A percentile compares a stretch with the other conserved stretches of the same genome.
Evolutionary conservation across 2,329 filamentous ascomycete species (phyloP).

Genomic region (Lasiodiplodia gonubiensis): DNA sequence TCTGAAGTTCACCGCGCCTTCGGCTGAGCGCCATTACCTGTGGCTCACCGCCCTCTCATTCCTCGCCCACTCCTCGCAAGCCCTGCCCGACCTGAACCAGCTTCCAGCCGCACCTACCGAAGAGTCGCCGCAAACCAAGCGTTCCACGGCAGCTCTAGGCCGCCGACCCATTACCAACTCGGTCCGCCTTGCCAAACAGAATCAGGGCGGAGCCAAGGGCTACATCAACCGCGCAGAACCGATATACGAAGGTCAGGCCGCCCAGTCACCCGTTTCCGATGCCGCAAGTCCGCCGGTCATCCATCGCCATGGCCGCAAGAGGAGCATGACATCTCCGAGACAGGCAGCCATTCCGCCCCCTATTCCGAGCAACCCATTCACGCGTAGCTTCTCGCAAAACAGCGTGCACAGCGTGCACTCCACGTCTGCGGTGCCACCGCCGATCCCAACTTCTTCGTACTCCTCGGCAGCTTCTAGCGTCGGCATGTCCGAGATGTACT

Average conservation of each 20-base stretch:
- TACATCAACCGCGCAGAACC: conserved; percentile 36
- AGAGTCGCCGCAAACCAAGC: conserved; percentile 36
- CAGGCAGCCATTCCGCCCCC: conserved; percentile 35
- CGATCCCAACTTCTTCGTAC: conserved; percentile 5
- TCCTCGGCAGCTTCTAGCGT: conserved; percentile 7
- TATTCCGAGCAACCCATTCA: conserved; percentile 59
- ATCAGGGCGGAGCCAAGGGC: conserved; percentile 44
- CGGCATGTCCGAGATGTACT: conserved; percentile 21
- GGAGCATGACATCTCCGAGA: conserved; percentile 32
- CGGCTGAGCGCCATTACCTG: conserved; percentile 85
- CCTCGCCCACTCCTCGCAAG: conserved; percentile 85
- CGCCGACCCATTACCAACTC: conserved; percentile 79
- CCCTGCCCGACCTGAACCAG: conserved; percentile 73
- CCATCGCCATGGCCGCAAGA: conserved; percentile 54
- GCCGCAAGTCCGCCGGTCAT: conserved; percentile 74
- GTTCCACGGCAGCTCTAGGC: conserved; percentile 53
- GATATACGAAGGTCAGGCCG: conserved; percentile 50
- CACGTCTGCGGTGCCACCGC: conserved; percentile 43
- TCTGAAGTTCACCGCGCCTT: conserved; percentile 89
- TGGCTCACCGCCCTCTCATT: conserved; percentile 96
- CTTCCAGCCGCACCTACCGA: conserved; percentile 49
- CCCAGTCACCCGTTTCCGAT: conserved; percentile 22
- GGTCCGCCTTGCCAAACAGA: conserved; percentile 84
- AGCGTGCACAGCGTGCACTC: conserved; percentile 43
- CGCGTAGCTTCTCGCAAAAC: conserved; percentile 75